phyloP scores from a whole-genome alignment of 1,284 basidiomycete genomes.

The Ustilago trichophora region DNA sequence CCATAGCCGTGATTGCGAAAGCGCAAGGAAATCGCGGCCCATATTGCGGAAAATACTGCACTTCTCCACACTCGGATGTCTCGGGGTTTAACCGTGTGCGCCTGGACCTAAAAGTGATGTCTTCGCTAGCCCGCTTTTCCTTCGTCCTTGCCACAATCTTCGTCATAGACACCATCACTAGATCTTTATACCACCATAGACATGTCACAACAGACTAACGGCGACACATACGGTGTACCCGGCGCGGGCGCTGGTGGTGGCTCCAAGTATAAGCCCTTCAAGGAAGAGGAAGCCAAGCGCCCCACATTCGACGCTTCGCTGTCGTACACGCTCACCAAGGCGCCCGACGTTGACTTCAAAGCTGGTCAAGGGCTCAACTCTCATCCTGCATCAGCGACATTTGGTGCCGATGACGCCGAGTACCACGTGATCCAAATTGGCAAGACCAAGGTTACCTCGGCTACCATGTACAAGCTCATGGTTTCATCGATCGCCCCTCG shows the following conservation, averaged over 20 bases:
- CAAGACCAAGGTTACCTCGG: conserved; percentile 40
- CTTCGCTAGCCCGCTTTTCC: background rate
- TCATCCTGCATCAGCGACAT: conserved; percentile 20
- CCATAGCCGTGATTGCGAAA: background rate
- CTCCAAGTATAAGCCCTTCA: conserved; percentile 46
- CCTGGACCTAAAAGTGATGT: background rate
- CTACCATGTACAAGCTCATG: conserved; percentile 56
- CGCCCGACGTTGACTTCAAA: conserved; percentile 37
- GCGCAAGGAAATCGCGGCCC: conserved; percentile 22
- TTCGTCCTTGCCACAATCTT: background rate
- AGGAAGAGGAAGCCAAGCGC: conserved; percentile 35
- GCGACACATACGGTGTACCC: conserved; percentile 36
- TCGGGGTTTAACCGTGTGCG: conserved; percentile 10
- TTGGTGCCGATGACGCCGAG: conserved; percentile 29
- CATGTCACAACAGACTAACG: conserved; percentile 13
- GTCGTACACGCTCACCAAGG: conserved; percentile 39
- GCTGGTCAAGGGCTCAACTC: conserved; percentile 51
- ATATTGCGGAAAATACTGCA: background rate
- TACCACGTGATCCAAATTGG: conserved; percentile 50
- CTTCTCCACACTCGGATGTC: conserved; percentile 16
- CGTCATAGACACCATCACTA: background rate
- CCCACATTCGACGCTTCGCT: conserved; percentile 24
- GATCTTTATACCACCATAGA: background rate
- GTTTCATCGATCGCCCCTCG: conserved; percentile 53
- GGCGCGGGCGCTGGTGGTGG: conserved; percentile 37